Base-by-base conservation (phyloP, 2,329 filamentous ascomycete species). In the Tolypocladium ovalisporum region DNA sequence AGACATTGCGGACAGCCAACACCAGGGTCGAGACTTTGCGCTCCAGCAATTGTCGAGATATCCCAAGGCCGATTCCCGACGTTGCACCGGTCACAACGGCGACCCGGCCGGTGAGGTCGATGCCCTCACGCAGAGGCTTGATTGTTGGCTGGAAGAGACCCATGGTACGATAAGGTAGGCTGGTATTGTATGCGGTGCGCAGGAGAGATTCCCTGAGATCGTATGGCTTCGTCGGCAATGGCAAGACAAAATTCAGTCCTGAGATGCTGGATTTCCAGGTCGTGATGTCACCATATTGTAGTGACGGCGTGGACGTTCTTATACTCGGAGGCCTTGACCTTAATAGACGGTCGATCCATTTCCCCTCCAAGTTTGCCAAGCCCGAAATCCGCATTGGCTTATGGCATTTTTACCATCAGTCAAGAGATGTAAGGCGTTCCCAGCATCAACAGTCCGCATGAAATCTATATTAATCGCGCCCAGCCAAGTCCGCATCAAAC, bases 11-110 rank as follows among this genome's bases (percentile, higher is more conserved):
- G 1, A 77, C 75, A 8, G 72, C 75, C 4, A 80, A 62, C 58
- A 81, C 72, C 17, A 81, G 63, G 36, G 66, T 70, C 2, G 70
- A 71, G 13, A 78, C 62, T 0, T 66, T 64, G 10, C 73, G 63
- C 1, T 63, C 57, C 2, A 75, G 68, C 51, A 80, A 67, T 58
- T 77, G 75, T 0, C 65, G 63, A 10, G 71, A 67, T 2, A 72
- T 65, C 63, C 78, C 76, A 15, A 76, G 67, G 1, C 79, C 78
- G 0, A 81, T 66, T 0, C 79, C 78, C 1, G 62, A 65, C 59
- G 77, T 80, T 15, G 72, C 64, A 2, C 79, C 79, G 0, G 78
- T 79, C 9, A 81, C 67, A 37, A 81, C 73, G 52, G 75, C 73
- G 1, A 69, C 69, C 58, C 74, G 65, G 2, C 70, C 68, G 13